Percentiles rank a stretch among this genome's conserved stretches.
These are phyloP conservation scores for Dothideomycetes sp. DNA, from an alignment of 2,329 filamentous ascomycete species.

Conservation along the genomic window DNA sequence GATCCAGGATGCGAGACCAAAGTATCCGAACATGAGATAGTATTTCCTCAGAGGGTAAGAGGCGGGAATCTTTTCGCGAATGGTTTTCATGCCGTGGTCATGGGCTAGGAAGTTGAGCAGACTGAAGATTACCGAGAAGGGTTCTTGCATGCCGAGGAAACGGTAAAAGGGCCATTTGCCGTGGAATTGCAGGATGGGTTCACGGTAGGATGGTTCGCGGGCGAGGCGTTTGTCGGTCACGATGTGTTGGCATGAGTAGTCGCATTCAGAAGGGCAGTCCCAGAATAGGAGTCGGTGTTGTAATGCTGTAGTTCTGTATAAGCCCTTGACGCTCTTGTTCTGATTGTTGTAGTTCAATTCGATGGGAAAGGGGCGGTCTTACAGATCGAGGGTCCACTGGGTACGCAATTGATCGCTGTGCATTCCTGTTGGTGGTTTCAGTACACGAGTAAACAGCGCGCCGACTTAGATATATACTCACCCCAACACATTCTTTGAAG, in stretches of 20 bases:
- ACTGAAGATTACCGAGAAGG: slow-evolving; percentile 86
- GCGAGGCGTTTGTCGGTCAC: slow-evolving; percentile 64
- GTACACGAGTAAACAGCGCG: too few relatives aligned
- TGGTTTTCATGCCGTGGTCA: slow-evolving; percentile 60
- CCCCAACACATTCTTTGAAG: slow-evolving; percentile 78
- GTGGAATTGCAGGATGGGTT: slow-evolving; percentile 80
- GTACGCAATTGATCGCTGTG: slow-evolving; percentile 66
- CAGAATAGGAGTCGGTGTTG: slow-evolving; percentile 81
- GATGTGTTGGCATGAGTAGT: slow-evolving; percentile 95
- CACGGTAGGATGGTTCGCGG: slow-evolving; percentile 52
- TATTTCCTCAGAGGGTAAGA: slow-evolving; percentile 69
- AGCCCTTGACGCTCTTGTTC: slow-evolving; percentile 1
- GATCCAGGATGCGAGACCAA: slow-evolving; percentile 75
- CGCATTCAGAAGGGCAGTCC: slow-evolving; percentile 89
- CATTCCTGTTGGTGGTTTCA: slow-evolving; percentile 53
- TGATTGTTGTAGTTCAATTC: slow-evolving; percentile 7
- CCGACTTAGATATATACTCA: too few relatives aligned
- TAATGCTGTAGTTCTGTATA: slow-evolving; percentile 51
- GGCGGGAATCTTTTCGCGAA: slow-evolving; percentile 61
- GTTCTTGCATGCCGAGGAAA: slow-evolving; percentile 87
- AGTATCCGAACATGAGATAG: slow-evolving; percentile 70
- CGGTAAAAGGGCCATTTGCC: slow-evolving; percentile 98
- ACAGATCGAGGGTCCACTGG: slow-evolving; percentile 61
- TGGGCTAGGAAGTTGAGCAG: slow-evolving; percentile 86
- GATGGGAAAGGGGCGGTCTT: slow-evolving; percentile 30